Conservation (phyloP, 495 filamentous ascomycete genomes). For the Pseudevernia furfuracea region DNA sequence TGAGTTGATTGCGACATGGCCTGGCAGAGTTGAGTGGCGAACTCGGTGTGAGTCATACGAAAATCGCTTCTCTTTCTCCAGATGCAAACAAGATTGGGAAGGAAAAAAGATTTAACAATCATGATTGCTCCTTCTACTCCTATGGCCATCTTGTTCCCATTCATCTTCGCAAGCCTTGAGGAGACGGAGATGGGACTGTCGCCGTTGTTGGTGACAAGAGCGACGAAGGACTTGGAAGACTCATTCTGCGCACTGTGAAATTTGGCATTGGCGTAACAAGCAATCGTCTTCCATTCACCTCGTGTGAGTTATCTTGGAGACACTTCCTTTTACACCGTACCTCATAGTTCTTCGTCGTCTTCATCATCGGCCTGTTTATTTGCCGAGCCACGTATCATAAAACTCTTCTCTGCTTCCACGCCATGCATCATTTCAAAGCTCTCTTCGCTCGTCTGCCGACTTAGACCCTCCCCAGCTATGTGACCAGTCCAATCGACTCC, state of each 20-base stretch:
- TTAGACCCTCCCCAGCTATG: constrained; percentile 24
- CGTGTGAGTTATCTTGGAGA: background rate
- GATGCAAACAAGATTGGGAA: background rate
- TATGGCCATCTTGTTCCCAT: background rate
- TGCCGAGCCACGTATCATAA: background rate
- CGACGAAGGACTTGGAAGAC: background rate
- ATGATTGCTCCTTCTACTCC: background rate
- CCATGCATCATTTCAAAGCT: constrained; percentile 53
- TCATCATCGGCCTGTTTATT: background rate
- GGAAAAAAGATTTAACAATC: no score
- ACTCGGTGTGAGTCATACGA: background rate
- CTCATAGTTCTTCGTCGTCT: background rate
- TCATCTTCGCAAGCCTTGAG: background rate
- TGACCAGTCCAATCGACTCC: constrained; percentile 50
- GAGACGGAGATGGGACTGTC: background rate
- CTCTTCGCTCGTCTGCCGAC: constrained; percentile 44
- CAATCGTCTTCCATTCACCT: background rate
- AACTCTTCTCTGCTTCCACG: constrained; percentile 33
- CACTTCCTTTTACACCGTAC: background rate
- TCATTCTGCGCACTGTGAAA: background rate
- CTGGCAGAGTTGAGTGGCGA: background rate
- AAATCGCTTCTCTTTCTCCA: background rate
- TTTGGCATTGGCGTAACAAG: background rate
- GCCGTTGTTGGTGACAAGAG: background rate
- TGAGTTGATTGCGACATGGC: background rate